phyloP scores from a whole-genome alignment of 495 filamentous ascomycete genomes.

The Neurospora discreta region DNA sequence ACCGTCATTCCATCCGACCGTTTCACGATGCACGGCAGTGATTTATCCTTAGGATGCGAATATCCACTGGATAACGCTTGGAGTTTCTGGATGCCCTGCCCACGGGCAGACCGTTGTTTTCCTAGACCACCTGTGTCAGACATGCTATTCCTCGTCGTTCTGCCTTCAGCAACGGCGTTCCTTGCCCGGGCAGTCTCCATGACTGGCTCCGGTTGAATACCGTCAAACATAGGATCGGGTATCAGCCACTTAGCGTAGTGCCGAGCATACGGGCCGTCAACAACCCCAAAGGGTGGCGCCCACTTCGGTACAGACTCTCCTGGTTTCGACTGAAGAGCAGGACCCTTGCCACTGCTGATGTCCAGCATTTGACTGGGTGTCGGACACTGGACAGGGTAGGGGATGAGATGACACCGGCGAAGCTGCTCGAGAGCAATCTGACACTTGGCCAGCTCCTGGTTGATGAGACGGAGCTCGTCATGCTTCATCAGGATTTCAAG shows the following conservation, averaged over 20 bases:
- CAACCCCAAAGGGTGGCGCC: slow-evolving; percentile 77
- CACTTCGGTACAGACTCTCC: slow-evolving; percentile 50
- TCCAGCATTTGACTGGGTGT: slow-evolving; percentile 50
- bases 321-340: slow-evolving; percentile 44
- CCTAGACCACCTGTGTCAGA: slow-evolving; percentile 43
- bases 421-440: slow-evolving; percentile 93
- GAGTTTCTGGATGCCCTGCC: slow-evolving; percentile 47
- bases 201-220: slow-evolving; percentile 33
- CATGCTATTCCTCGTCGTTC: slow-evolving; percentile 63
- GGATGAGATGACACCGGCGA: slow-evolving; percentile 80
- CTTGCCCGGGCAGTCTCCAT: slow-evolving; percentile 29
- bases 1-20: slow-evolving; percentile 43
- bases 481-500: slow-evolving; percentile 92
- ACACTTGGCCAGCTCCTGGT: slow-evolving; percentile 93
- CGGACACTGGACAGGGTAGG: slow-evolving; percentile 59
- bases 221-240: slow-evolving; percentile 79
- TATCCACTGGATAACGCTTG: slow-evolving; percentile 65
- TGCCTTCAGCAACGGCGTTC: slow-evolving; percentile 44
- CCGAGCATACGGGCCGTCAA: slow-evolving; percentile 81
- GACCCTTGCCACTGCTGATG: slow-evolving; percentile 60
- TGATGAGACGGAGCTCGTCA: slow-evolving; percentile 82
- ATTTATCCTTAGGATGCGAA: slow-evolving; percentile 55
- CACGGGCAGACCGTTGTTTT: slow-evolving; percentile 52
- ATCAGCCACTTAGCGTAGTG: slow-evolving; percentile 94
- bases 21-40: slow-evolving; percentile 40